phyloP scores from a whole-genome alignment of 2,329 filamentous ascomycete genomes.

The Knoxdaviesia capensis region DNA sequence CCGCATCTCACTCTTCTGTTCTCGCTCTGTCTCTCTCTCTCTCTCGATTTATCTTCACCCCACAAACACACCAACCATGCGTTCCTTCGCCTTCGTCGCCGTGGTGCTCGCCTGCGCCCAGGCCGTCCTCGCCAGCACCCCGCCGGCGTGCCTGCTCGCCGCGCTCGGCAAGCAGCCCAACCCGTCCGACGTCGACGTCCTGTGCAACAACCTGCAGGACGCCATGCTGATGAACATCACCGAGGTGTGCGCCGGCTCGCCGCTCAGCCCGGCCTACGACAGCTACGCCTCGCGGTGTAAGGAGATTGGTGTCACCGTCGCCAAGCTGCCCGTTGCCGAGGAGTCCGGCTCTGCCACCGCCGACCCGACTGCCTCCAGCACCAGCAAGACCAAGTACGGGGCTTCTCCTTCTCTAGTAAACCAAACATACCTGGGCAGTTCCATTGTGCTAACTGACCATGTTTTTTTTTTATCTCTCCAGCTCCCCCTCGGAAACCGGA shows the following conservation, averaged over 20 bases:
- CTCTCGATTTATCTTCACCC: slow-evolving; percentile 8
- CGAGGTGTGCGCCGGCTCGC: slow-evolving; percentile 1
- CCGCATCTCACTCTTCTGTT: too few relatives aligned
- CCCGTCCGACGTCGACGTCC: slow-evolving; percentile 1
- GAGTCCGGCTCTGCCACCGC: too few relatives aligned
- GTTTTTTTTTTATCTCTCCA: too few relatives aligned
- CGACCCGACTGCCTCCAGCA: too few relatives aligned
- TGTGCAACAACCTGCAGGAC: slow-evolving; percentile 5
- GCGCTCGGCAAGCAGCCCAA: slow-evolving; percentile 5
- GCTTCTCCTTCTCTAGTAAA: too few relatives aligned
- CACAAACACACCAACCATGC: neutral
- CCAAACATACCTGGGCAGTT: too few relatives aligned
- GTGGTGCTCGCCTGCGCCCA: slow-evolving; percentile 2
- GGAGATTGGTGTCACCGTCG: slow-evolving; percentile 1
- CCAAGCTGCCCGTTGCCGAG: neutral
- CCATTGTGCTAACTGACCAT: too few relatives aligned
- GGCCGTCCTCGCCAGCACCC: neutral
- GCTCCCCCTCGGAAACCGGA: too few relatives aligned
- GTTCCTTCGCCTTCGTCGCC: slow-evolving; percentile 2
- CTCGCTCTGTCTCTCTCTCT: neutral
- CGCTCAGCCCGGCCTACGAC: slow-evolving; percentile 4
- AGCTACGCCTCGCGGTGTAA: slow-evolving; percentile 4
- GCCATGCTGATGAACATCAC: slow-evolving; percentile 5
- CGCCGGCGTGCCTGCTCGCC: slow-evolving; percentile 6
- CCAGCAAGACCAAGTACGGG: too few relatives aligned